phyloP scores from a whole-genome alignment of 306 rosid genomes.

The Acacia melanoxylon region DNA sequence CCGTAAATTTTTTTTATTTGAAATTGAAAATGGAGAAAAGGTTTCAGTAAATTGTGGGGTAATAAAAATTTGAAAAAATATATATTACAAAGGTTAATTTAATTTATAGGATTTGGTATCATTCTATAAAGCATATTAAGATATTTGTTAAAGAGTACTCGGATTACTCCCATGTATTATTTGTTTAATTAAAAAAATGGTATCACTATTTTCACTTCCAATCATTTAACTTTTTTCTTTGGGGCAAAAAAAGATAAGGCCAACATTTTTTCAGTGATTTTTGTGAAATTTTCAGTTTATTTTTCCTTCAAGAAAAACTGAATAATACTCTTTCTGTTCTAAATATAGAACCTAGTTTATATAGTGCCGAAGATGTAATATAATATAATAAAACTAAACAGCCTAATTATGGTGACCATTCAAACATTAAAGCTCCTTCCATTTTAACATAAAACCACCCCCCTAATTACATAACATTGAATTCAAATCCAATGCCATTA shows the following conservation, averaged over 20 bases:
- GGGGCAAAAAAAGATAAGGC: neutral
- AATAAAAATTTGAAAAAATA: neutral
- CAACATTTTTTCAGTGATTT: neutral
- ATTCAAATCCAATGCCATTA: neutral
- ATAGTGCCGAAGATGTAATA: too few species aligned
- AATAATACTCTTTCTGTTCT: too few species aligned
- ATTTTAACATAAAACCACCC: neutral
- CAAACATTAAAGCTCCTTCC: neutral
- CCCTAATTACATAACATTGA: neutral
- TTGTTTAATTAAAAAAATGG: neutral
- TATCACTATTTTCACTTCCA: neutral
- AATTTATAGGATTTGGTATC: neutral
- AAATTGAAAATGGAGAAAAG: neutral
- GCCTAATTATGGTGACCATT: slow-evolving; percentile 4
- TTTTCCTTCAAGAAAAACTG: too few species aligned
- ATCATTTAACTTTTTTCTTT: neutral
- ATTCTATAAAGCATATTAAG: neutral
- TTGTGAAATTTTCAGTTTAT: too few species aligned
- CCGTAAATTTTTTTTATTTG: neutral
- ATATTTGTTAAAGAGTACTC: neutral
- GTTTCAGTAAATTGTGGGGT: neutral
- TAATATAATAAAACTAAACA: neutral
- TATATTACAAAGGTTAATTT: neutral
- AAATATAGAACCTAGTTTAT: too few species aligned
- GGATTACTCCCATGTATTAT: neutral